Evolutionary conservation across 2,329 filamentous ascomycete species (phyloP).

Genomic region (Botrytis cinerea): DNA sequence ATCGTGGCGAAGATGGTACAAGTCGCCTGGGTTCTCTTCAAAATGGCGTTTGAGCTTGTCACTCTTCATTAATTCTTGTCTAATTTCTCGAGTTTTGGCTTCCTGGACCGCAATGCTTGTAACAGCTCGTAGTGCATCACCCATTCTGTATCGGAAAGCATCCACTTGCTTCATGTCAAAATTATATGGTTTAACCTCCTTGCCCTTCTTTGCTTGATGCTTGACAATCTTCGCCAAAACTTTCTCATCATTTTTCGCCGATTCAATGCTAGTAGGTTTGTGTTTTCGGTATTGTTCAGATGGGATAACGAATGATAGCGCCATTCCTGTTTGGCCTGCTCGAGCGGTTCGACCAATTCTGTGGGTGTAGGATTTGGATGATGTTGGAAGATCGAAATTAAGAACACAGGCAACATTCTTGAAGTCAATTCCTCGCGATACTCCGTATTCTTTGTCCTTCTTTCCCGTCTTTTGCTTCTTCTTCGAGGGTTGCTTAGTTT

Average conservation of each 20-base stretch:
- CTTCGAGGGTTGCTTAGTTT: conserved; percentile 51
- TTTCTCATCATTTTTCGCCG: conserved; percentile 80
- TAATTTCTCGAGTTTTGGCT: conserved; percentile 82
- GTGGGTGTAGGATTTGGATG: conserved; percentile 93
- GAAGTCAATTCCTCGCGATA: conserved; percentile 97
- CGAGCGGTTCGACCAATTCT: conserved; percentile 91
- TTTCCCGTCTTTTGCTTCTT: conserved; percentile 67
- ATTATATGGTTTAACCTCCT: conserved; percentile 84
- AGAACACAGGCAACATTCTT: conserved; percentile 91
- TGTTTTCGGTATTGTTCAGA: conserved; percentile 82
- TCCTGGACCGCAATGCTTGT: conserved; percentile 89
- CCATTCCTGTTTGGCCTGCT: conserved; percentile 89
- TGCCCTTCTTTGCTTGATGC: conserved; percentile 75
- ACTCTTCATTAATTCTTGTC: conserved; percentile 86
- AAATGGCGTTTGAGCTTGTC: conserved; percentile 95
- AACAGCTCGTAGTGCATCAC: conserved; percentile 85
- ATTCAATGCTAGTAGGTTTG: conserved; percentile 76
- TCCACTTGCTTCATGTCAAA: conserved; percentile 96
- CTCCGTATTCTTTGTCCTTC: conserved; percentile 83
- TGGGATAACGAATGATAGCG: conserved; percentile 92
- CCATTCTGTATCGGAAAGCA: conserved; percentile 91
- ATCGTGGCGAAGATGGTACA: conserved; percentile 87
- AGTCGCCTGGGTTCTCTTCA: conserved; percentile 90
- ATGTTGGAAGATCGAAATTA: conserved; percentile 92
- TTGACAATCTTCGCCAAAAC: conserved; percentile 77